Evolutionary conservation across 805 yeast genomes (phyloP).

Genomic region (Allodekkera sacchari): DNA sequence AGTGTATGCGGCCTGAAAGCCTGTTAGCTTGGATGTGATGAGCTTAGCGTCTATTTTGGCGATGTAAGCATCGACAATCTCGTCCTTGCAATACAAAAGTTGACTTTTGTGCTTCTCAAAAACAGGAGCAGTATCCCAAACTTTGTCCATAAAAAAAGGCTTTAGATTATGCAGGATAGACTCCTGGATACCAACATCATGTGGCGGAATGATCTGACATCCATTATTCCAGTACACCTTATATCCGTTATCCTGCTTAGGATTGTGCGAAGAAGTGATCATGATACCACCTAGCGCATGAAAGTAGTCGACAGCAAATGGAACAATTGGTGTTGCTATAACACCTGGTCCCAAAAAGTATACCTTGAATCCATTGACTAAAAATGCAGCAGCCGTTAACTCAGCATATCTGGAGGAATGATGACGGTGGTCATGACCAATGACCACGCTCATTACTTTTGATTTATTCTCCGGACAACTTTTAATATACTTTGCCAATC

Average conservation of each 20-base stretch:
- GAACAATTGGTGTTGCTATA: conserved; percentile 88
- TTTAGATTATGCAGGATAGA: conserved; percentile 50
- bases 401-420: conserved; percentile 75
- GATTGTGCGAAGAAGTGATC: conserved; percentile 89
- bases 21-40: conserved; percentile 21
- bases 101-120: conserved; percentile 10
- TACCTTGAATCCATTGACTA: conserved; percentile 61
- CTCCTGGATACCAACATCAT: conserved; percentile 64
- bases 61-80: conserved; percentile 35
- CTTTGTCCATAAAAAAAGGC: conserved; percentile 45
- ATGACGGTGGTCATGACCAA: conserved; percentile 90
- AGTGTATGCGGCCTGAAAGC: conserved; percentile 64
- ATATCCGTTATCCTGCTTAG: conserved; percentile 83
- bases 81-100: conserved; percentile 34
- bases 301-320: conserved; percentile 64
- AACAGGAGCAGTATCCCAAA: conserved; percentile 26
- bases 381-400: conserved; percentile 67
- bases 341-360: conserved; percentile 44
- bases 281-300: conserved; percentile 76
- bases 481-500: conserved; percentile 47
- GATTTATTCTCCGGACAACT: too few relatives aligned
- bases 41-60: conserved; percentile 24
- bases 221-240: conserved; percentile 92
- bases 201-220: conserved; percentile 93
- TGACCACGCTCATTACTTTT: conserved; percentile 48